phyloP scores from a whole-genome alignment of 768 basidiomycete genomes.

The Asterophora parasitica region DNA sequence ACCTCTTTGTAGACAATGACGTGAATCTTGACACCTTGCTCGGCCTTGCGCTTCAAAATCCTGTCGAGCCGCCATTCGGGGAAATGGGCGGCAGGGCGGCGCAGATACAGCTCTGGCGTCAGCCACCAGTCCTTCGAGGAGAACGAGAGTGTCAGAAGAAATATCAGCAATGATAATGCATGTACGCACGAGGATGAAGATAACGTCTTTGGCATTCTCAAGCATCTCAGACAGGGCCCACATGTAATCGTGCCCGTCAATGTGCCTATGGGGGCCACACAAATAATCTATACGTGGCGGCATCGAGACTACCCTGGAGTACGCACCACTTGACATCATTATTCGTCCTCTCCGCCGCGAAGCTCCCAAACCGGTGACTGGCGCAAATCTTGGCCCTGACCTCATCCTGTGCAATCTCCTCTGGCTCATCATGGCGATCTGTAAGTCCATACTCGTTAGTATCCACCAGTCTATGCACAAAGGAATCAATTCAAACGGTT shows the following conservation, averaged over 20 bases:
- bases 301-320: too few relatives aligned
- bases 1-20: too few relatives aligned
- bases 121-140: slow-evolving; percentile 83
- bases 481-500: slow-evolving; percentile 32
- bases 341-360: slow-evolving; percentile 64
- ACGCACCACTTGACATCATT: slow-evolving; percentile 81
- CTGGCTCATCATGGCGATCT: slow-evolving; percentile 72
- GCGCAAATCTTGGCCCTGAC: slow-evolving; percentile 70
- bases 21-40: too few relatives aligned
- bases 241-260: slow-evolving; percentile 97
- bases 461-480: not conserved
- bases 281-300: too few relatives aligned
- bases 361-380: slow-evolving; percentile 80
- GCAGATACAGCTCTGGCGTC: slow-evolving; percentile 90
- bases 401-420: too few relatives aligned
- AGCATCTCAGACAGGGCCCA: slow-evolving; percentile 90
- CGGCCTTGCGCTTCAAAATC: slow-evolving; percentile 75
- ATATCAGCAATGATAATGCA: slow-evolving; percentile 9
- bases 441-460: not conserved
- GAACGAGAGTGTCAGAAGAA: slow-evolving; percentile 1
- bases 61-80: slow-evolving; percentile 88
- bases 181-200: slow-evolving; percentile 85
- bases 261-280: slow-evolving; percentile 50
- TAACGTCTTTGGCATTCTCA: slow-evolving; percentile 73
- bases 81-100: slow-evolving; percentile 78